Evolutionary conservation across 2,329 filamentous ascomycete species (phyloP).

Genomic region (Fusarium nurragi): DNA sequence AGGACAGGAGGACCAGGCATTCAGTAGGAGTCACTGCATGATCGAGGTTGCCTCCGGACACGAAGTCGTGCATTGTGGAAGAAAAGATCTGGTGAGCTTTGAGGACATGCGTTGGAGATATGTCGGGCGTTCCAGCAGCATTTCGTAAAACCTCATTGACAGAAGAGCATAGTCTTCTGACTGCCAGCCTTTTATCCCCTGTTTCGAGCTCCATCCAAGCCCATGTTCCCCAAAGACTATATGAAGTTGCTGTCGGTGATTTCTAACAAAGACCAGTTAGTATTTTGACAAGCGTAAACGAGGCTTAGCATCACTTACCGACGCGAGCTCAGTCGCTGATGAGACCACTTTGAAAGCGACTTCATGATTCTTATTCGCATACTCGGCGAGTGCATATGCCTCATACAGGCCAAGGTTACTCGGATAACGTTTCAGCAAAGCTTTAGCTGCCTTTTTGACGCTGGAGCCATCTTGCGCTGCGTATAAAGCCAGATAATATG

Average conservation of each 20-base stretch:
- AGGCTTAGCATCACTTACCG: conserved; percentile 40
- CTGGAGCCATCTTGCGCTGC: conserved; percentile 61
- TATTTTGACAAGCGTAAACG: not conserved
- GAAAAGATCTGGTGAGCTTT: conserved; percentile 64
- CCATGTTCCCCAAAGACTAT: conserved; percentile 68
- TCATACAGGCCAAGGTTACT: conserved; percentile 77
- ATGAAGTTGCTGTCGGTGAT: conserved; percentile 29
- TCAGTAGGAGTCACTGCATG: conserved; percentile 67
- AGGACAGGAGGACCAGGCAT: conserved; percentile 71
- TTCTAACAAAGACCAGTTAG: conserved; percentile 32
- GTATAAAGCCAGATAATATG: conserved; percentile 77
- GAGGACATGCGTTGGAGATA: conserved; percentile 56
- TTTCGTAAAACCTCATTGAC: conserved; percentile 46
- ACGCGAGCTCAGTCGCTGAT: conserved; percentile 63
- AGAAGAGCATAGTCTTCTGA: conserved; percentile 53
- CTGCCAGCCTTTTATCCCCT: conserved; percentile 48
- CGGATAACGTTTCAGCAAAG: conserved; percentile 73
- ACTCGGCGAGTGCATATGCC: conserved; percentile 79
- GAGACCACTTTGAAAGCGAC: conserved; percentile 72
- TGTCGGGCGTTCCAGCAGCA: conserved; percentile 18
- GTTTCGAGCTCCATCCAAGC: conserved; percentile 71
- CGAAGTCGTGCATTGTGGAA: conserved; percentile 62
- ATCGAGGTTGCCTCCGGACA: conserved; percentile 60
- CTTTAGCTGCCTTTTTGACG: conserved; percentile 76
- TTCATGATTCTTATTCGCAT: conserved; percentile 62